Conservation (phyloP, 2,329 filamentous ascomycete genomes). For the Ophiognomonia clavigignenti-juglandacearum region DNA sequence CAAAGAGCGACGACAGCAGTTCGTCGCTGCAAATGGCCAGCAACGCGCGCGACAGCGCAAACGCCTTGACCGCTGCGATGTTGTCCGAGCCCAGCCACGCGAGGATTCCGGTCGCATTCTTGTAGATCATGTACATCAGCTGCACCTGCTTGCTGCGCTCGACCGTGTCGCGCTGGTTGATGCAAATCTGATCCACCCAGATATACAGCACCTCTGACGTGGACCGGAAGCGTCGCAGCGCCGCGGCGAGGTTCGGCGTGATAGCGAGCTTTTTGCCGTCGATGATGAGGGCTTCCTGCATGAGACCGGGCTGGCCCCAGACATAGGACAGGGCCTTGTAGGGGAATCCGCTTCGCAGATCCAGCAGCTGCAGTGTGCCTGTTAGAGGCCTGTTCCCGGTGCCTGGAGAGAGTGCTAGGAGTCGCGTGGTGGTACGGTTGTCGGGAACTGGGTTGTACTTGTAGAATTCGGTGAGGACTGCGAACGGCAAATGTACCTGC, state of each 20-base stretch:
- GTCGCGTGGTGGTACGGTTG: background rate
- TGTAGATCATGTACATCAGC: constrained; percentile 6
- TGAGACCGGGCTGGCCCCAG: background rate
- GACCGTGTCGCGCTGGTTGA: constrained; percentile 4
- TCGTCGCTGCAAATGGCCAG: background rate
- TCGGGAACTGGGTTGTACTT: background rate
- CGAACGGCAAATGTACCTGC: background rate
- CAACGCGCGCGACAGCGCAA: constrained; percentile 56
- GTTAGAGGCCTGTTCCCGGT: background rate
- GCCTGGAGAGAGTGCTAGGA: background rate
- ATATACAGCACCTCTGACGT: background rate
- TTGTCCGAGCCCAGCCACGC: constrained; percentile 7
- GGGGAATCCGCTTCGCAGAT: background rate
- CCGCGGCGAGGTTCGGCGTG: background rate
- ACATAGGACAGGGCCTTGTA: background rate
- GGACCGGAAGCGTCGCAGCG: background rate
- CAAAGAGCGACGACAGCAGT: background rate
- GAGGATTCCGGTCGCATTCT: constrained; percentile 2
- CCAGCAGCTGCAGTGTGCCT: background rate
- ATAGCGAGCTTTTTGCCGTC: background rate
- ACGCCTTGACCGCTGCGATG: background rate
- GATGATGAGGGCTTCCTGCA: background rate
- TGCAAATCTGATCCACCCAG: constrained; percentile 12
- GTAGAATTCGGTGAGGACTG: background rate
- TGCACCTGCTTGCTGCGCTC: constrained; percentile 8